Percentiles rank a stretch among this genome's conserved stretches.
Evolutionary conservation across 2,329 filamentous ascomycete genomes (phyloP).

Genomic region (Aotearoamyces nothofagi): DNA sequence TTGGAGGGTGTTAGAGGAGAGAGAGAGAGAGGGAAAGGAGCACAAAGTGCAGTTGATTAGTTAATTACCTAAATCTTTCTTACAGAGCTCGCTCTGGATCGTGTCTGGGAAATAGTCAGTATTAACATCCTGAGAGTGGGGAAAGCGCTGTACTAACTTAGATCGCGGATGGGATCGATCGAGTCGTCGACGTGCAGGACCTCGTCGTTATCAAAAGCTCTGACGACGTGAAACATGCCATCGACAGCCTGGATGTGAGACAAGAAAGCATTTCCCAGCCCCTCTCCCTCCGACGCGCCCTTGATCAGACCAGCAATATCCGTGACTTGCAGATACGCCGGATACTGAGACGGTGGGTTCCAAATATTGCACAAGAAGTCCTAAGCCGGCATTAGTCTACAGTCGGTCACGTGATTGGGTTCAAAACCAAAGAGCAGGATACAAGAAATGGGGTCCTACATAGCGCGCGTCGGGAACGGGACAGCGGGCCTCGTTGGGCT

Average conservation of each 20-base stretch:
- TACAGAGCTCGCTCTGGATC: constrained; percentile 25
- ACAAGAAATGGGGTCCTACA: constrained; percentile 17
- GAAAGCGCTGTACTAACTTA: constrained; percentile 22
- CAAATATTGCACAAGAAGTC: constrained; percentile 29
- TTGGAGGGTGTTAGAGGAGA: constrained; percentile 2
- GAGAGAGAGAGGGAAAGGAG: no score
- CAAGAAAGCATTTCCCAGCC: constrained; percentile 29
- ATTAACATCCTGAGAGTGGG: constrained; percentile 4
- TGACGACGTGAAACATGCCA: constrained; percentile 29
- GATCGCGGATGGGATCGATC: constrained; percentile 27
- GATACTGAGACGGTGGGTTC: constrained; percentile 30
- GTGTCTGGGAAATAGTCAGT: constrained; percentile 16
- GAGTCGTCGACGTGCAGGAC: constrained; percentile 31
- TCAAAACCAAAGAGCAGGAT: no score
- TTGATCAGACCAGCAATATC: constrained; percentile 30
- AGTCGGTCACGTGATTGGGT: no score
- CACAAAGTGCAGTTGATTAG: background rate
- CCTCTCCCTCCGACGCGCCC: constrained; percentile 27
- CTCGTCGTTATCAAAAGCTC: constrained; percentile 29
- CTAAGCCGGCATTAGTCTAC: no score
- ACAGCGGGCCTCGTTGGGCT: constrained; percentile 30
- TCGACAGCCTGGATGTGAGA: constrained; percentile 30
- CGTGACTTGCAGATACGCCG: constrained; percentile 28
- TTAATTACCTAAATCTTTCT: constrained; percentile 23
- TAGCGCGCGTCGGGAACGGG: constrained; percentile 28